These are phyloP conservation scores for Pichia phayaonensis DNA, from an alignment of 805 yeast genomes.

Conservation along the genomic window DNA sequence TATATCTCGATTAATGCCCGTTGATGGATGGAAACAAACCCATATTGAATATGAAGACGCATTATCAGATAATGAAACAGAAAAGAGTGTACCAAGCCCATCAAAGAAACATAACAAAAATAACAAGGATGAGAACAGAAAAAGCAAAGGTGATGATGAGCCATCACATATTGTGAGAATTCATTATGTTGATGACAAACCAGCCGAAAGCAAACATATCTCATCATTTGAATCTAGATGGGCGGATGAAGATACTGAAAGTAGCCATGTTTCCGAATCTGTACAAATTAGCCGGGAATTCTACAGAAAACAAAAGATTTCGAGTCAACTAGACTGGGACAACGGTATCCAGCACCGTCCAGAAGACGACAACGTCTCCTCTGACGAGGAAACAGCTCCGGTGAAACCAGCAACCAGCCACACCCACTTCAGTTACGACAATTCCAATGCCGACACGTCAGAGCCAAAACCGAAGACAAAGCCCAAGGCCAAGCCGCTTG, in stretches of 20 bases:
- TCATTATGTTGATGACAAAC: not conserved
- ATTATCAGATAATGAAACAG: slow-evolving; percentile 4
- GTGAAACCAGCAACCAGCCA: not conserved
- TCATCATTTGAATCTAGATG: not conserved
- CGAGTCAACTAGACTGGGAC: not conserved
- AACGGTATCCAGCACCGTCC: not conserved
- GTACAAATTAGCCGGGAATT: not conserved
- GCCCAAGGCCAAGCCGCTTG: not conserved
- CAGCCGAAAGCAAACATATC: not conserved
- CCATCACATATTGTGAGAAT: not conserved
- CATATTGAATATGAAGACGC: slow-evolving; percentile 4
- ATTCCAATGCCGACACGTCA: not conserved
- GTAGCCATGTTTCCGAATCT: not conserved
- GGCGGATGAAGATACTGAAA: not conserved
- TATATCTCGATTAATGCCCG: slow-evolving; percentile 8
- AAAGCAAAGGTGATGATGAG: not conserved
- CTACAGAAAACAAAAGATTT: not conserved
- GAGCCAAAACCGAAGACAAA: not conserved
- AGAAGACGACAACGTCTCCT: not conserved
- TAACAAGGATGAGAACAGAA: not conserved
- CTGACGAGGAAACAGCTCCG: not conserved
- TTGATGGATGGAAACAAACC: slow-evolving; percentile 6
- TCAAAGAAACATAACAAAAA: not conserved
- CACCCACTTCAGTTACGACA: not conserved
- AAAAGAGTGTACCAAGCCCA: not conserved